Evolutionary conservation across 2,329 filamentous ascomycete species (phyloP).

Genomic region (Scedosporium boydii): DNA sequence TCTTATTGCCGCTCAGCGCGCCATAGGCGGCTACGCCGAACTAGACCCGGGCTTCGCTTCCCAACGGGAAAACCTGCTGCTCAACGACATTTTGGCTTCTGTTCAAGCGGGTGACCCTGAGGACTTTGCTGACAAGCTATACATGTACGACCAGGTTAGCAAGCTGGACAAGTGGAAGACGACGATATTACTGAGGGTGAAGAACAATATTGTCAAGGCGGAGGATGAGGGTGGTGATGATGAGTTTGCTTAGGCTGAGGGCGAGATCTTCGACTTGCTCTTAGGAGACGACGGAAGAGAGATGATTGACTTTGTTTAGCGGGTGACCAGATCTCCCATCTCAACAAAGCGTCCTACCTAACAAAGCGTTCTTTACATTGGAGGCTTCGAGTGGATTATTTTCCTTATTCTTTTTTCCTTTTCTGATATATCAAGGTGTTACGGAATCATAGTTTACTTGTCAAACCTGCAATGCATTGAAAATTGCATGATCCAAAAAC

Average conservation of each 20-base stretch:
- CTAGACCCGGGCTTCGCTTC: slow-evolving; percentile 67
- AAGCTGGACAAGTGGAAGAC: slow-evolving; percentile 98
- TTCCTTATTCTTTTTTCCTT: background rate
- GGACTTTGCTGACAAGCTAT: slow-evolving; percentile 74
- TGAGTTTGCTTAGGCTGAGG: slow-evolving; percentile 11
- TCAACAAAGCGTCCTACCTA: too few relatives aligned
- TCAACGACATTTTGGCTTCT: slow-evolving; percentile 66
- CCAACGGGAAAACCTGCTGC: slow-evolving; percentile 72
- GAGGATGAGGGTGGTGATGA: slow-evolving; percentile 25
- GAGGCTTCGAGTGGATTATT: background rate
- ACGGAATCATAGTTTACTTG: background rate
- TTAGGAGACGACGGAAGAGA: background rate
- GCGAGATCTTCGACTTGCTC: background rate
- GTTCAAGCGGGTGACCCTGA: slow-evolving; percentile 74
- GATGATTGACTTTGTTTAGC: background rate
- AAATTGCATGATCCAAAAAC: background rate
- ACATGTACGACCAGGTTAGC: slow-evolving; percentile 83
- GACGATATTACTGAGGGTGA: slow-evolving; percentile 69
- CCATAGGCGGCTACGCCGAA: slow-evolving; percentile 73
- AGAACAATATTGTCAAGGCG: slow-evolving; percentile 64
- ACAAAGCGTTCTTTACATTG: background rate
- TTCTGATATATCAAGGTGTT: background rate
- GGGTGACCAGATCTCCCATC: background rate
- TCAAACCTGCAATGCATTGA: background rate
- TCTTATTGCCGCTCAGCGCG: slow-evolving; percentile 66